Conservation (phyloP, 2,329 filamentous ascomycete genomes). For the Coniochaeta sp. region DNA sequence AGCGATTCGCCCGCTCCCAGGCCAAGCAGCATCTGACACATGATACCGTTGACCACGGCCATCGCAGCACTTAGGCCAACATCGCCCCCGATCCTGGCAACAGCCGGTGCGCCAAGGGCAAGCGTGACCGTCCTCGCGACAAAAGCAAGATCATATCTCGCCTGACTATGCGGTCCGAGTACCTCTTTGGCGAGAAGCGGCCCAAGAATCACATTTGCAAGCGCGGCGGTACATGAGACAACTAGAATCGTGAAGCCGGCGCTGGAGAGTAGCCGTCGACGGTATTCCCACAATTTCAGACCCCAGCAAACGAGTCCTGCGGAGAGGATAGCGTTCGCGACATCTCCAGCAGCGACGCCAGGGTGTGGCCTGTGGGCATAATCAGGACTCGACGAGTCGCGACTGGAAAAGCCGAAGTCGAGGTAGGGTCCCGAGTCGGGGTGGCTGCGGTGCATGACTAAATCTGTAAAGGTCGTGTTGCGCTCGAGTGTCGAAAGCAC, state of each 20-base stretch:
- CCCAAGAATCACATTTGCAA: constrained; percentile 32
- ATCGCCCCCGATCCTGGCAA: constrained; percentile 35
- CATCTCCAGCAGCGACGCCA: constrained; percentile 35
- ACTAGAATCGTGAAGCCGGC: constrained; percentile 30
- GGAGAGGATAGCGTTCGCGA: constrained; percentile 39
- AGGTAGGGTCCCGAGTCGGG: not conserved
- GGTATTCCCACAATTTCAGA: constrained; percentile 44
- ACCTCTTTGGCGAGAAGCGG: constrained; percentile 25
- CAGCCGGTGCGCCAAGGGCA: constrained; percentile 39
- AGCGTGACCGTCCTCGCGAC: constrained; percentile 42
- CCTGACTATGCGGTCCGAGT: constrained; percentile 17
- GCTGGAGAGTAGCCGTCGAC: constrained; percentile 33
- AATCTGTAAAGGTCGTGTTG: constrained; percentile 19
- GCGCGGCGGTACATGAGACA: constrained; percentile 27
- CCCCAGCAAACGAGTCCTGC: constrained; percentile 45
- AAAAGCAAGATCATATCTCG: constrained; percentile 31
- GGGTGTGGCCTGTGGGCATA: not conserved
- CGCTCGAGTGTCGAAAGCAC: constrained; percentile 20
- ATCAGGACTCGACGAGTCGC: not conserved
- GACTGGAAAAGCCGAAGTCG: not conserved
- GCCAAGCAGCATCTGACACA: constrained; percentile 25
- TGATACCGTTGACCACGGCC: constrained; percentile 43
- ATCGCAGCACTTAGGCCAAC: constrained; percentile 38
- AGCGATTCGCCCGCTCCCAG: constrained; percentile 19
- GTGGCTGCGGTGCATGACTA: constrained; percentile 15